These are phyloP conservation scores for Circinella minor DNA, from an alignment of 371 early-diverging fungal genomes.

Conservation along the genomic window DNA sequence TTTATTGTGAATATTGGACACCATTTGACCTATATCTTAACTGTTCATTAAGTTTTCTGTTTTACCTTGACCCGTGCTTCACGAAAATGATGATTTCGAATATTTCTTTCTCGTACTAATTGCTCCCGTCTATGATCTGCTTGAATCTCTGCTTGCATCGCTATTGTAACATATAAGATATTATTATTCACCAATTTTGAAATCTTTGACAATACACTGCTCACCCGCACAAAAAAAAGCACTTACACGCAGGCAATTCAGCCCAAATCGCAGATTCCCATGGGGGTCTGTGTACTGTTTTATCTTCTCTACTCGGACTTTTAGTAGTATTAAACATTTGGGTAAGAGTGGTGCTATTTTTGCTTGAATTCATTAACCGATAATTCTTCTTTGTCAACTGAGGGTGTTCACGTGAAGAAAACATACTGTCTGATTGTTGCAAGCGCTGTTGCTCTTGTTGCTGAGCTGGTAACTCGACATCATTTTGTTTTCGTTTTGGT, in stretches of 20 bases:
- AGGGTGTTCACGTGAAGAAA: not conserved
- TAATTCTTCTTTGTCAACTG: not conserved
- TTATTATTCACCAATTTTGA: too few species aligned
- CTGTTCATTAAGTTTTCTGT: not conserved
- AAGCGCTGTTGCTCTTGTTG: not conserved
- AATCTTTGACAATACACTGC: too few species aligned
- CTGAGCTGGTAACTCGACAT: not conserved
- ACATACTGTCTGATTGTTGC: not conserved
- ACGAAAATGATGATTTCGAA: slow-evolving; percentile 18
- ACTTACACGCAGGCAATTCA: slow-evolving; percentile 36
- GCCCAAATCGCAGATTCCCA: slow-evolving; percentile 35
- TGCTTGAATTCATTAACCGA: not conserved
- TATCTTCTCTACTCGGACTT: not conserved
- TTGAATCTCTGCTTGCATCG: slow-evolving; percentile 25
- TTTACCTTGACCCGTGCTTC: slow-evolving; percentile 17
- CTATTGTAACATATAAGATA: not conserved
- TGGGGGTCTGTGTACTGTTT: not conserved
- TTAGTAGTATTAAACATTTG: slow-evolving; percentile 5
- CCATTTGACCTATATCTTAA: not conserved
- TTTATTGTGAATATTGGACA: not conserved
- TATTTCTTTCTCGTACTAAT: slow-evolving; percentile 12
- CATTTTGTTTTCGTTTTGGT: not conserved
- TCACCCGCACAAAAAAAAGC: too few species aligned
- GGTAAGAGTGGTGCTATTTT: not conserved
- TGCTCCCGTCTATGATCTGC: slow-evolving; percentile 17